Percentiles rank a stretch among this genome's conserved stretches.
These are phyloP conservation scores for Elaeis oleifera DNA, from an alignment of 202 grass and related monocot genomes.

Conservation along the genomic window DNA sequence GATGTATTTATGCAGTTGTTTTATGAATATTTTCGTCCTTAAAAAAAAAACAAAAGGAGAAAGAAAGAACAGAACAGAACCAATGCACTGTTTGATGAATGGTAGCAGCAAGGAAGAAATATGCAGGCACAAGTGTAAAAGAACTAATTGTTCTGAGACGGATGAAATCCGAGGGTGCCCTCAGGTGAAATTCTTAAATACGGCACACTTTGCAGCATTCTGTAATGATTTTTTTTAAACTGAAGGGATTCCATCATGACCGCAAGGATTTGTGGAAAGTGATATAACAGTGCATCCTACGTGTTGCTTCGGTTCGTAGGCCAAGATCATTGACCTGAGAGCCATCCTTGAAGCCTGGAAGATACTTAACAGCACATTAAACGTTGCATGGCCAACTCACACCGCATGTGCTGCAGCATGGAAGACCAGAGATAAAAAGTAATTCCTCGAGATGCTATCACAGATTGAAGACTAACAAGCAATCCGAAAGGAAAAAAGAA, in stretches of 20 bases:
- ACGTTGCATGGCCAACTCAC: neutral
- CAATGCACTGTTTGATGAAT: neutral
- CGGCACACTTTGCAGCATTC: conserved; percentile 11
- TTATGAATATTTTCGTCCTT: no score
- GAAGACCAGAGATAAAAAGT: no score
- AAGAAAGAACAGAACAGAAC: no score
- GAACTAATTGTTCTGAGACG: neutral
- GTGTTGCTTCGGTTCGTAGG: neutral
- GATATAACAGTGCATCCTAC: conserved; percentile 1
- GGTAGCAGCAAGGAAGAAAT: conserved; percentile 22
- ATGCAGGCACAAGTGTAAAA: neutral
- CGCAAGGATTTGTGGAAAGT: neutral
- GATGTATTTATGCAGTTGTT: no score
- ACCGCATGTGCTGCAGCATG: no score
- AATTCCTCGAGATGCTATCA: no score
- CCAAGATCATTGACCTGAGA: conserved; percentile 1
- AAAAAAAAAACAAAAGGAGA: no score
- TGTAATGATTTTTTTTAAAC: neutral
- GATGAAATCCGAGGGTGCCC: conserved; percentile 7
- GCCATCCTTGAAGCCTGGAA: conserved; percentile 4
- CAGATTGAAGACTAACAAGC: no score
- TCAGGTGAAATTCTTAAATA: conserved; percentile 3
- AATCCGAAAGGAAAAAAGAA: no score
- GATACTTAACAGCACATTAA: neutral
- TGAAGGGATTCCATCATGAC: neutral